Evolutionary conservation across 441 rosid species (phyloP), one percentile per base, ranked within the genome.

Genomic region (Metrosideros polymorpha): DNA sequence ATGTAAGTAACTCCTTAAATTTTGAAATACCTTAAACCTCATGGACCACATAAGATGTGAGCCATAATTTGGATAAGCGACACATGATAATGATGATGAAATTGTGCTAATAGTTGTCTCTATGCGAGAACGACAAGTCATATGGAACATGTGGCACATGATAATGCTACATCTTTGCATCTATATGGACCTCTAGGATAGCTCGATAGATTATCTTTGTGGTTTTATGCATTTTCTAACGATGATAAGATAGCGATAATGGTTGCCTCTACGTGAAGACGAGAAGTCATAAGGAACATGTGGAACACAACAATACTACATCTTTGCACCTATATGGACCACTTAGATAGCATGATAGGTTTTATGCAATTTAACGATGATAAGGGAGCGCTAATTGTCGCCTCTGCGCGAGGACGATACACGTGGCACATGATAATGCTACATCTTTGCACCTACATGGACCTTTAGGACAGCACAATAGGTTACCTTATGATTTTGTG

Each of bases 51-150:
- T 4, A 30, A 63, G 39, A 4, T 4, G 4, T 3, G 24, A 63
- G 12, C 42, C 42, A 30, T 5, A 8, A 0, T 1, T 17, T 0
- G 22, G 3, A 2, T 30, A 32, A 63, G n/a, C n/a, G n/a, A n/a
- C n/a, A n/a, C n/a, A n/a, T n/a, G n/a, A n/a, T n/a, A n/a, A n/a
- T n/a, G n/a, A n/a, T n/a, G n/a, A n/a, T n/a, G n/a, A n/a, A n/a
- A n/a, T n/a, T n/a, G n/a, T n/a, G n/a, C n/a, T n/a, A n/a, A n/a
- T n/a, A 9, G 7, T 3, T 10, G 9, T 39, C 45, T 66, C 77
- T 32, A 19, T 2, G 24, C 27, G 3, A 9, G 45, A 25, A 66
- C 6, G 27, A 35, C 77, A 19, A 32, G 6, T 19, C 45, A 5
- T 19, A 19, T 25, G 77, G 42, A 19, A 35, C 43, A 19, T 6